Base-by-base conservation (phyloP, 129 eudicot genomes). In the Flaveria sonorensis region DNA sequence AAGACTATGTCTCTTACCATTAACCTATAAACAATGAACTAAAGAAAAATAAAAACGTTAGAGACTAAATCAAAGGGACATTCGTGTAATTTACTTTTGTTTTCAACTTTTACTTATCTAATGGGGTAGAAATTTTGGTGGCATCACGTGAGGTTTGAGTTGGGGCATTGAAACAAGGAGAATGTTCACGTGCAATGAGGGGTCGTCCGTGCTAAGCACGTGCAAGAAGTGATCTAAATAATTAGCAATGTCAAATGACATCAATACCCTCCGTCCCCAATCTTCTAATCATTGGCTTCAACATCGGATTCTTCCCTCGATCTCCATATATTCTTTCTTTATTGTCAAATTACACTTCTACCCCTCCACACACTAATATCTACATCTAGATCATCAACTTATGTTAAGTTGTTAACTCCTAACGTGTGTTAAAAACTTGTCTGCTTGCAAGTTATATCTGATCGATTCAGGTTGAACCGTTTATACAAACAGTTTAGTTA, bases 101-200 rank as follows among this genome's bases (percentile, higher is more conserved):
- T 48, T 45, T 13, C 3, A 14, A 48, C 52, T 47, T 47, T 13
- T 47, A 13, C n/a, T 56, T 19, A 42, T 48, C 24, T 16, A 61
- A 40, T 74, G 72, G 79, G 50, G 26, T 9, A 15, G 46, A 36
- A 63, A 48, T 66, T 53, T 45, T 57, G n/a, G 57, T 51, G 78
- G 83, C 77, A 78, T 73, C 83, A 80, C 83, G 67, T 73, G 79
- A 80, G 79, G 74, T 72, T 73, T 43, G 75, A 73, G 69, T 63
- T 79, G 69, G 79, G 83, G 68, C 83, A 80, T 42, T 80, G 83
- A 80, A 80, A 72, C 79, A 52, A 73, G 79, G 83, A 72, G 83
- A 80, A 73, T 80, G 83, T 80, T 80, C 83, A 80, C 79, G 83
- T 80, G 83, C 79, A 66, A 18, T 55, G 79, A 65, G 83, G 79